Evolutionary conservation across 768 basidiomycete species (phyloP).

Genomic region (Candolleomyces aberdarensis): DNA sequence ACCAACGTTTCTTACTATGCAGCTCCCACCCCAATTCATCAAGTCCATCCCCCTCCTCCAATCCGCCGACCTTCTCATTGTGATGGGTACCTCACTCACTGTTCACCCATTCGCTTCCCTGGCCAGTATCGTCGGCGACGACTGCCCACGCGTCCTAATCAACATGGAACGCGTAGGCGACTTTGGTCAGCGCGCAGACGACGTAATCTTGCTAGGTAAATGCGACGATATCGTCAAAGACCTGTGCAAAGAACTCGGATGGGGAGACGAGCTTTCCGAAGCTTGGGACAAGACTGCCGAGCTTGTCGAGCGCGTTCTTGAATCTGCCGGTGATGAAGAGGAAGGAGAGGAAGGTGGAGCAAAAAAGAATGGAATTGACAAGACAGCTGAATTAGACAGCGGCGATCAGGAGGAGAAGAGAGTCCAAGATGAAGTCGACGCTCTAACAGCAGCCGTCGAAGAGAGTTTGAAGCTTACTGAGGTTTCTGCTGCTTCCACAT

Average conservation of each 20-base stretch:
- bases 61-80: constrained; percentile 81
- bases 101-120: constrained; percentile 88
- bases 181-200: constrained; percentile 50
- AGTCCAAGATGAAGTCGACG: constrained; percentile 28
- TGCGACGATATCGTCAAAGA: constrained; percentile 67
- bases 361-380: constrained; percentile 1
- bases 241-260: constrained; percentile 68
- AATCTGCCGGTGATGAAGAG: constrained; percentile 7
- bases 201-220: constrained; percentile 63
- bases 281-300: constrained; percentile 52
- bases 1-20: not conserved
- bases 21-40: constrained; percentile 78
- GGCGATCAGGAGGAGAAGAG: constrained; percentile 11
- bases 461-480: constrained; percentile 19
- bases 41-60: constrained; percentile 46
- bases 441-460: constrained; percentile 30
- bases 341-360: constrained; percentile 9
- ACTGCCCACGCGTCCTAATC: constrained; percentile 82
- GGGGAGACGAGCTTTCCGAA: constrained; percentile 59
- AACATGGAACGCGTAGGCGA: constrained; percentile 82
- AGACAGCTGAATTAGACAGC: constrained; percentile 5
- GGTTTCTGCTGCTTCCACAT: not conserved
- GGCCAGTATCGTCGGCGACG: constrained; percentile 46
- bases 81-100: constrained; percentile 87
- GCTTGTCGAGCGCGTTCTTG: constrained; percentile 17